Conservation (phyloP, 306 rosid species). For the Citrullus mucosospermus region DNA sequence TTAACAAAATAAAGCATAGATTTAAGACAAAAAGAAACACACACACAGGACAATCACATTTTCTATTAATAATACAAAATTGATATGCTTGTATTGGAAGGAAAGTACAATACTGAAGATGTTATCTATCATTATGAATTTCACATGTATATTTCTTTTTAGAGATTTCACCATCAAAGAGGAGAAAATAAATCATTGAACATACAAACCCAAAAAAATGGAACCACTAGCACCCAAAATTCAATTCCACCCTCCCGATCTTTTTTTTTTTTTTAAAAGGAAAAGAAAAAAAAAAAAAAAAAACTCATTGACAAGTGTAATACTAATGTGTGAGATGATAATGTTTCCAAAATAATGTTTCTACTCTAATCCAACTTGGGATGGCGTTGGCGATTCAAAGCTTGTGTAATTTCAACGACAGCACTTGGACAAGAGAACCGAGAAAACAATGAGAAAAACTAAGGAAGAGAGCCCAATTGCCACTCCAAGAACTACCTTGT, state of each 20-base stretch:
- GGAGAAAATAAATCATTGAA: background rate
- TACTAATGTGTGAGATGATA: background rate
- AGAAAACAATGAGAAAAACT: constrained; percentile 63
- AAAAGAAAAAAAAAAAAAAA: background rate
- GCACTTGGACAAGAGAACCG: constrained; percentile 55
- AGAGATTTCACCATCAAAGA: background rate
- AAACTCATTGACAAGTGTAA: background rate
- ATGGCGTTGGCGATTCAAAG: background rate
- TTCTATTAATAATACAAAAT: background rate
- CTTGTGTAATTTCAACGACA: constrained; percentile 30
- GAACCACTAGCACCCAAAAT: background rate
- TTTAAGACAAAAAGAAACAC: background rate
- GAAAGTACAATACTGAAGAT: background rate
- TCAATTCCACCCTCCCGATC: background rate
- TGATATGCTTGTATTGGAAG: background rate
- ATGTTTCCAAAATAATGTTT: background rate
- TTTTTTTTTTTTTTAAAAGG: too few species aligned
- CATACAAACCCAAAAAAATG: background rate
- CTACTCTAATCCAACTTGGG: background rate
- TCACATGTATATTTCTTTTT: background rate
- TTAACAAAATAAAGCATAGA: background rate
- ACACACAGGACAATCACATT: too few species aligned
- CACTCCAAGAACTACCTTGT: constrained; percentile 77
- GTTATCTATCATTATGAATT: background rate
- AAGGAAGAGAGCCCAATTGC: constrained; percentile 78